phyloP scores from a whole-genome alignment of 2,329 filamentous ascomycete species.

The Diaporthe caulivora region DNA sequence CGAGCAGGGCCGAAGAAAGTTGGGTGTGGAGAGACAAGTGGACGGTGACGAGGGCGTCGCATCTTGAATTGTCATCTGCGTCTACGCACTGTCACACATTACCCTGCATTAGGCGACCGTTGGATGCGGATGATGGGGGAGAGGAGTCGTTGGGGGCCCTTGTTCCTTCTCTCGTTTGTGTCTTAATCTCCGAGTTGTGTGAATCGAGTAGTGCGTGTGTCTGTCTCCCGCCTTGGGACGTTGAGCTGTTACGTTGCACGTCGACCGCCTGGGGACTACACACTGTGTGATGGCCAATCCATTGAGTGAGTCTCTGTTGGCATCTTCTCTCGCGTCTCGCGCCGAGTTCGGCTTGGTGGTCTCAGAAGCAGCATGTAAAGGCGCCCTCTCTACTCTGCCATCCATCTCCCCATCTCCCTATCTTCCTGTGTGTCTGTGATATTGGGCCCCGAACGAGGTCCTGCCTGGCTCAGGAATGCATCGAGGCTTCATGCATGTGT shows the following conservation, averaged over 20 bases:
- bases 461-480: conserved; percentile 2
- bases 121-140: not conserved
- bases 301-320: not conserved
- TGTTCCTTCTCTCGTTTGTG: not conserved
- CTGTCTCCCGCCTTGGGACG: not conserved
- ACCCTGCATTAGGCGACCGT: conserved; percentile 30
- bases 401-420: no score
- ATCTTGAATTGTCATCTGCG: conserved; percentile 30
- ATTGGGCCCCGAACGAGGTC: not conserved
- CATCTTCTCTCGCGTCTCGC: not conserved
- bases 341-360: not conserved
- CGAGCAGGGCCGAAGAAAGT: not conserved
- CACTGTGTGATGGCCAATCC: not conserved
- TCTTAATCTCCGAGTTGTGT: conserved; percentile 25
- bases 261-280: not conserved
- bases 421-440: not conserved
- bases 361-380: not conserved
- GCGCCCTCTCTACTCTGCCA: not conserved
- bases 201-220: not conserved
- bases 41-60: conserved; percentile 7
- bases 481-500: conserved; percentile 28
- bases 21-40: not conserved
- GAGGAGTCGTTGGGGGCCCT: not conserved
- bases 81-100: conserved; percentile 25
- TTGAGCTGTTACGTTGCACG: conserved; percentile 29